Percentiles rank a stretch among this genome's conserved stretches.
phyloP scores from a whole-genome alignment of 2,329 filamentous ascomycete genomes.

The Aspergillus transmontanensis region DNA sequence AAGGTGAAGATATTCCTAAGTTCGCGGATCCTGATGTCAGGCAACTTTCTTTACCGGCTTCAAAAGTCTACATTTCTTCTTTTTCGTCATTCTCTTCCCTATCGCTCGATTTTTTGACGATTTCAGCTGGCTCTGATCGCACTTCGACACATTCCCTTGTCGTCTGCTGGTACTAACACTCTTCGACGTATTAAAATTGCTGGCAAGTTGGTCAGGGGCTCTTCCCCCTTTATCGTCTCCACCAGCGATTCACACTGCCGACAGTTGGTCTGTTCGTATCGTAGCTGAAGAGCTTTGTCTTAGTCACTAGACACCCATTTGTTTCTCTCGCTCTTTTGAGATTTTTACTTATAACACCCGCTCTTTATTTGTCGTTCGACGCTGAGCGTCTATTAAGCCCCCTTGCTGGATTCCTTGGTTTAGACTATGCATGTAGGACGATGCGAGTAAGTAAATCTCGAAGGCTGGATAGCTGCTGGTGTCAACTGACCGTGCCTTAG shows the following conservation, averaged over 20 bases:
- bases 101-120: not conserved
- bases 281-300: conserved; percentile 2
- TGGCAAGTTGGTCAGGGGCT: conserved; percentile 4
- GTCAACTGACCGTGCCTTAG: conserved; percentile 9
- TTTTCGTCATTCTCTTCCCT: conserved; percentile 7
- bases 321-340: not conserved
- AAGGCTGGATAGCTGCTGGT: conserved; percentile 14
- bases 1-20: conserved; percentile 12
- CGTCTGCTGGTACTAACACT: not conserved
- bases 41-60: conserved; percentile 11
- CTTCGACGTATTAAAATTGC: not conserved
- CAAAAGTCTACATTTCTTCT: conserved; percentile 9
- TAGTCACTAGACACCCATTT: conserved; percentile 4
- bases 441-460: conserved; percentile 18
- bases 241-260: conserved; percentile 1
- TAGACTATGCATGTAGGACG: conserved; percentile 21
- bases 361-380: conserved; percentile 10
- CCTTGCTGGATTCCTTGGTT: conserved; percentile 14
- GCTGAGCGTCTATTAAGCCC: conserved; percentile 17
- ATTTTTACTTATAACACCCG: not conserved
- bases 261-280: conserved; percentile 1
- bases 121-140: conserved; percentile 19
- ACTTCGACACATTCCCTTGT: not conserved
- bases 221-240: conserved; percentile 4
- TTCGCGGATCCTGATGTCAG: conserved; percentile 17